Evolutionary conservation across 176 grass and related monocot species (phyloP).

Genomic region (Melocanna baccifera): DNA sequence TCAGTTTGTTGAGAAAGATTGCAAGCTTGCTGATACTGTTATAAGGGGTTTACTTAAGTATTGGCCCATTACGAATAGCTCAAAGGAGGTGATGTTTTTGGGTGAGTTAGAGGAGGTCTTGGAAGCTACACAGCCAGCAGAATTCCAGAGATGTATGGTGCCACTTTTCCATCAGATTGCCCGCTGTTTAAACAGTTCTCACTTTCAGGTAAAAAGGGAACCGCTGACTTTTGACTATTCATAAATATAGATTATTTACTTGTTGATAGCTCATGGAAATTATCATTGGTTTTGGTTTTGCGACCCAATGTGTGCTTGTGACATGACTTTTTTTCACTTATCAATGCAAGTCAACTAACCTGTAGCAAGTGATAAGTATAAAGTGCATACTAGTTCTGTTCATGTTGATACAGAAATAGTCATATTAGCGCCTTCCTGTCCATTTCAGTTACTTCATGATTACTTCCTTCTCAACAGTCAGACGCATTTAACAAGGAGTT

Average conservation of each 20-base stretch:
- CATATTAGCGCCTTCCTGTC: constrained; percentile 6
- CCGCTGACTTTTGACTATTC: neutral
- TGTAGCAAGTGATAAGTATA: constrained; percentile 16
- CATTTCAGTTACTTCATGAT: neutral
- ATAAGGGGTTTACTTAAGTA: constrained; percentile 73
- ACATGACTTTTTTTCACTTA: constrained; percentile 9
- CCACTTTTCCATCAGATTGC: constrained; percentile 61
- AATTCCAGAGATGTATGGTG: constrained; percentile 75
- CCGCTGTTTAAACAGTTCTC: constrained; percentile 62
- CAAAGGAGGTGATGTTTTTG: constrained; percentile 83
- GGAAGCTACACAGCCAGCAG: constrained; percentile 62
- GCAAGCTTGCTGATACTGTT: constrained; percentile 76
- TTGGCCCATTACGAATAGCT: constrained; percentile 79
- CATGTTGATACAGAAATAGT: constrained; percentile 25
- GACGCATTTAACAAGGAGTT: neutral
- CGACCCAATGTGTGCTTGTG: neutral
- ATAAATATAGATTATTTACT: neutral
- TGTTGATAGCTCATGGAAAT: neutral
- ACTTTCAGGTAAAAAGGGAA: constrained; percentile 65
- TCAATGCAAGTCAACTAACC: constrained; percentile 22
- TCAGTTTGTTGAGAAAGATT: constrained; percentile 78
- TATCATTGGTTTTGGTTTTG: neutral
- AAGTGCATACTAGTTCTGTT: constrained; percentile 12
- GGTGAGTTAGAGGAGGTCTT: constrained; percentile 70
- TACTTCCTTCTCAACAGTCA: constrained; percentile 2